phyloP scores from a whole-genome alignment of 2,329 filamentous ascomycete genomes.

The Xylariaceae sp. region DNA sequence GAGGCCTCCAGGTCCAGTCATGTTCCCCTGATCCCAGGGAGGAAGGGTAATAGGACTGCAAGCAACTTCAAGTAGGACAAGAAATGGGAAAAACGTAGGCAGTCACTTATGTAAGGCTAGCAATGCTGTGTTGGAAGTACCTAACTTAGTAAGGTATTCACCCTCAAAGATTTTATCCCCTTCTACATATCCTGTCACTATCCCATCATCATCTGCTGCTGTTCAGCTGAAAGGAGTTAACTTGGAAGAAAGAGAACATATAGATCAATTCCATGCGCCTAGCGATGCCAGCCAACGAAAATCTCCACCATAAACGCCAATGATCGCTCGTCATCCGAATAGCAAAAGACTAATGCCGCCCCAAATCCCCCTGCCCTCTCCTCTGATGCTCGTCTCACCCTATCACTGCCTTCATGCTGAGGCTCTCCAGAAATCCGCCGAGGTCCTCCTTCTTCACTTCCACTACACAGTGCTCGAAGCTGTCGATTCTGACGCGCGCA shows the following conservation, averaged over 20 bases:
- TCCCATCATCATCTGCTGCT: too few species aligned
- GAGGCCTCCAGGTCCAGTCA: too few species aligned
- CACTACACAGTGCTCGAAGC: conserved; percentile 94
- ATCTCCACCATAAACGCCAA: conserved; percentile 6
- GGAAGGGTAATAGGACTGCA: too few species aligned
- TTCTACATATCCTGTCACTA: too few species aligned
- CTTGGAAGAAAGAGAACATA: not conserved
- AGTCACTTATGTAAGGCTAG: too few species aligned
- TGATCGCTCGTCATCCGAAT: conserved; percentile 5
- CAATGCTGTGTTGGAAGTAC: too few species aligned
- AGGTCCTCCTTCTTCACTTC: conserved; percentile 97
- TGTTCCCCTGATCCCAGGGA: too few species aligned
- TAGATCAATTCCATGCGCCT: not conserved
- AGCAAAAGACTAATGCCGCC: conserved; percentile 5
- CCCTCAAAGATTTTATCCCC: too few species aligned
- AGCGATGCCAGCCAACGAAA: not conserved
- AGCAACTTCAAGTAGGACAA: too few species aligned
- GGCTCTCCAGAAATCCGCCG: conserved; percentile 78
- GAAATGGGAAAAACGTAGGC: too few species aligned
- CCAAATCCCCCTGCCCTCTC: conserved; percentile 1
- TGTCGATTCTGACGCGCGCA: conserved; percentile 84
- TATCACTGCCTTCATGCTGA: conserved; percentile 87
- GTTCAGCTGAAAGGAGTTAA: not conserved
- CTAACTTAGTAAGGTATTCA: too few species aligned
- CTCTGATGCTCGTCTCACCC: conserved; percentile 36